These are phyloP conservation scores for Ananas comosus DNA, from an alignment of 176 grass and related monocot species.

Conservation along the genomic window DNA sequence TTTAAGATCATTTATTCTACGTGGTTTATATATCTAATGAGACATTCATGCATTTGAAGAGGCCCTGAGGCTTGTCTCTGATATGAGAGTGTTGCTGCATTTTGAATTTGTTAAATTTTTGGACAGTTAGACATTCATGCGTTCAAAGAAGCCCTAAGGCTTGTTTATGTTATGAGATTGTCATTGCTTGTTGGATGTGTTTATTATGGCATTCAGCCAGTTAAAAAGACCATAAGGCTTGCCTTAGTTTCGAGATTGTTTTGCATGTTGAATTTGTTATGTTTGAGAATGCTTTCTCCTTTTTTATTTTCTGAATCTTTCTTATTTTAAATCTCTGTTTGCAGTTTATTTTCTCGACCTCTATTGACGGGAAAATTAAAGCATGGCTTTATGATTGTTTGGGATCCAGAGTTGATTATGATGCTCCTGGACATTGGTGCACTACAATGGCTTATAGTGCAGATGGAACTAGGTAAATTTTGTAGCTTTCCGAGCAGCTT, in stretches of 20 bases:
- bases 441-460: constrained; percentile 95
- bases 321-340: constrained; percentile 11
- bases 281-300: background rate
- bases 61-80: too few relatives aligned
- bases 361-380: constrained; percentile 99
- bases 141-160: too few relatives aligned
- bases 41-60: too few relatives aligned
- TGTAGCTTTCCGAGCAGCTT: background rate
- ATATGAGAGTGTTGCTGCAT: too few relatives aligned
- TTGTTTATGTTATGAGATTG: too few relatives aligned
- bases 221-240: background rate
- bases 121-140: too few relatives aligned
- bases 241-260: background rate
- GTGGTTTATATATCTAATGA: too few relatives aligned
- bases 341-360: constrained; percentile 99
- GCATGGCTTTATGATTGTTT: constrained; percentile 98
- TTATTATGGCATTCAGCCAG: too few relatives aligned
- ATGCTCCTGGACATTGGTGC: constrained; percentile 98
- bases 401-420: constrained; percentile 97
- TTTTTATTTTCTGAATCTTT: constrained; percentile 13
- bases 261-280: background rate
- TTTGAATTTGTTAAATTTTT: too few relatives aligned
- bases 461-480: constrained; percentile 74
- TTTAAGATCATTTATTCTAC: too few relatives aligned
- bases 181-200: too few relatives aligned